Base-by-base conservation (phyloP, 2,329 filamentous ascomycete species). In the Penicillium hordei region DNA sequence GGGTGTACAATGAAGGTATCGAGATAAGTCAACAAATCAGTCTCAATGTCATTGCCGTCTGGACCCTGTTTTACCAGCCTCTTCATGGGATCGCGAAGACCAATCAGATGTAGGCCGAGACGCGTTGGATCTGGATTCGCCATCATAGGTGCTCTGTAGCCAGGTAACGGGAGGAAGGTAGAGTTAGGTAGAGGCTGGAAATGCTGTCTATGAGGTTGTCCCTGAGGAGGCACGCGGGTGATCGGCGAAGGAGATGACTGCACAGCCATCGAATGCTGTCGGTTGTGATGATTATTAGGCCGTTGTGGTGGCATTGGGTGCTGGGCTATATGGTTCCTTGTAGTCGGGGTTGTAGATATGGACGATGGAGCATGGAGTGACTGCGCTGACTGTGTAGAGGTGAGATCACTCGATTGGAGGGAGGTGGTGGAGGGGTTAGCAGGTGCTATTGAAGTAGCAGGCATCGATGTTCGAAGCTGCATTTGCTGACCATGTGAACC, bases 61-160 rank as follows among this genome's bases (percentile, higher is more conserved):
- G 67, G 31, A 7, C 63, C 62, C 5, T 60, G 55, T 33, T 67
- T 57, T 19, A 71, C 29, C 12, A 75, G 65, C 38, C 67, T 67
- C 29, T 83, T 75, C 1, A 76, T 62, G 4, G 85, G 84, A 62
- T 81, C 85, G 25, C 80, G 79, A 29, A 87, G 73, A 65, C 84
- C 77, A 44, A 81, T 79, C 70, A 87, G 83, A 65, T 88, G 86
- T 8, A 88, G 73, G 7, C 57, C 60, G 4, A 65, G 36, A 21
- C 57, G 60, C 45, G 55, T 51, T 13, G 65, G 65, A 46, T 63
- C 56, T 15, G 54, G 49, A 7, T 55, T 55, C n/a, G 68, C 55
- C 9, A 59, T 58, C 31, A 57, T 53, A 12, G 64, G 63, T 3
- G 59, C 48, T 45, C 52, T 54, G 29, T 63, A 52, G 10, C 56